Evolutionary conservation across 495 filamentous ascomycete genomes (phyloP).

Genomic region (Penicillium roqueforti): DNA sequence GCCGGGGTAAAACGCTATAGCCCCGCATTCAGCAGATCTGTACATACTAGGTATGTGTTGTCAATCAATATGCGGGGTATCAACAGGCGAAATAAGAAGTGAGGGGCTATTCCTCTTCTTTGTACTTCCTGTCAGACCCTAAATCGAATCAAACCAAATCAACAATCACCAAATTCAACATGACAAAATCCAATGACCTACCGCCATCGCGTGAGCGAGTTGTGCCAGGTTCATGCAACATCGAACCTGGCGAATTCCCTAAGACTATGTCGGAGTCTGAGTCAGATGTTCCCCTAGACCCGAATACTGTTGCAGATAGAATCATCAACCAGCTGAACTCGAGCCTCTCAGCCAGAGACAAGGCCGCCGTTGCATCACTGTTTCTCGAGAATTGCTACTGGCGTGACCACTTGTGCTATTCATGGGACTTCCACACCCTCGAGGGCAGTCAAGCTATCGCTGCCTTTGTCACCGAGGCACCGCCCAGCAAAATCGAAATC

Average conservation of each 20-base stretch:
- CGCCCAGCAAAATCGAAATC: slow-evolving; percentile 44
- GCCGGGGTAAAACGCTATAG: too few relatives aligned
- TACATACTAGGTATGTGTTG: too few relatives aligned
- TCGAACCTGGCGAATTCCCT: slow-evolving; percentile 39
- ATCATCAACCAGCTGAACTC: slow-evolving; percentile 48
- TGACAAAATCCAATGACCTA: slow-evolving; percentile 7
- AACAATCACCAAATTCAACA: neutral
- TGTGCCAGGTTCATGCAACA: slow-evolving; percentile 57
- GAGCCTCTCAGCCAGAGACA: slow-evolving; percentile 35
- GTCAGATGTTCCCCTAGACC: slow-evolving; percentile 36
- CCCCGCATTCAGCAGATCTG: too few relatives aligned
- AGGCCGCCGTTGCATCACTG: slow-evolving; percentile 22
- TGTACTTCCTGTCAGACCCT: neutral
- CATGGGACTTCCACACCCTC: slow-evolving; percentile 49
- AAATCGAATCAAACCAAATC: neutral
- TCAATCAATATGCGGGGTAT: neutral
- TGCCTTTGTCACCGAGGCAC: slow-evolving; percentile 39
- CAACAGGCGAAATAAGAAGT: neutral
- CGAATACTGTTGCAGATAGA: slow-evolving; percentile 38
- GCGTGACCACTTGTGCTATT: slow-evolving; percentile 41
- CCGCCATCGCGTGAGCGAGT: slow-evolving; percentile 50
- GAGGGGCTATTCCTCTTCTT: neutral
- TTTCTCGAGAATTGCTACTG: slow-evolving; percentile 48
- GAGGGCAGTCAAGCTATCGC: slow-evolving; percentile 51
- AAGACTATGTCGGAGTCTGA: slow-evolving; percentile 24